Conservation (phyloP, 2,329 filamentous ascomycete genomes). For the Aspergillus proliferans region DNA sequence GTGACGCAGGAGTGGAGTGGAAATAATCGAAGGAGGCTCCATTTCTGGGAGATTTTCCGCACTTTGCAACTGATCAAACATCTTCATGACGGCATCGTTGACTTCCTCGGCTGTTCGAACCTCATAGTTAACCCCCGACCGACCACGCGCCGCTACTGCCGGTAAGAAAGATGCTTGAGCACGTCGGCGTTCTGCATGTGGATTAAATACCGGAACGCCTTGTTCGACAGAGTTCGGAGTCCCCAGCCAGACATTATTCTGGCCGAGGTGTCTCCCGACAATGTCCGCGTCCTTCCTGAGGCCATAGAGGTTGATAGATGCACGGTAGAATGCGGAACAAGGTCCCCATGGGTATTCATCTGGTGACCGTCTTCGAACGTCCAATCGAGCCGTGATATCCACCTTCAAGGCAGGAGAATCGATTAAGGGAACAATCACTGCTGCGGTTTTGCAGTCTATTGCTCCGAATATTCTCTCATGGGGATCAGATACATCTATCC, state of each 20-base stretch:
- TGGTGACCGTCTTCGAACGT: slow-evolving; percentile 55
- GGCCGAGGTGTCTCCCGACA: slow-evolving; percentile 63
- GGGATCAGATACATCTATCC: slow-evolving; percentile 69
- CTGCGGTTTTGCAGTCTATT: slow-evolving; percentile 62
- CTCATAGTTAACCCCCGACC: slow-evolving; percentile 29
- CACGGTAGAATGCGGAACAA: slow-evolving; percentile 55
- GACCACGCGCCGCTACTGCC: slow-evolving; percentile 17
- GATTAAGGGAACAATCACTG: slow-evolving; percentile 65
- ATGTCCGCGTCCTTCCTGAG: slow-evolving; percentile 58
- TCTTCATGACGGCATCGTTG: slow-evolving; percentile 71
- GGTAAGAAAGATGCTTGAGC: slow-evolving; percentile 29
- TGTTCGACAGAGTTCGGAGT: slow-evolving; percentile 60
- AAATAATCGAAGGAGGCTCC: slow-evolving; percentile 57
- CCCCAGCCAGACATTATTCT: slow-evolving; percentile 61
- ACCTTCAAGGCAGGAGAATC: slow-evolving; percentile 60
- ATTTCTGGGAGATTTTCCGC: slow-evolving; percentile 69
- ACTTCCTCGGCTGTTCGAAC: slow-evolving; percentile 77
- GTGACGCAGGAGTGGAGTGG: slow-evolving; percentile 68
- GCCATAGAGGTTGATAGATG: slow-evolving; percentile 75
- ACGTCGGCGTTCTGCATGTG: slow-evolving; percentile 54
- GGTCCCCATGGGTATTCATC: slow-evolving; percentile 60
- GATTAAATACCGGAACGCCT: slow-evolving; percentile 69
- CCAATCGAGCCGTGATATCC: slow-evolving; percentile 66
- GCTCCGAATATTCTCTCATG: slow-evolving; percentile 66
- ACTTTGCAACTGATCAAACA: slow-evolving; percentile 78